Evolutionary conservation across 2,329 filamentous ascomycete species (phyloP).

Genomic region (Helotiales sp.): DNA sequence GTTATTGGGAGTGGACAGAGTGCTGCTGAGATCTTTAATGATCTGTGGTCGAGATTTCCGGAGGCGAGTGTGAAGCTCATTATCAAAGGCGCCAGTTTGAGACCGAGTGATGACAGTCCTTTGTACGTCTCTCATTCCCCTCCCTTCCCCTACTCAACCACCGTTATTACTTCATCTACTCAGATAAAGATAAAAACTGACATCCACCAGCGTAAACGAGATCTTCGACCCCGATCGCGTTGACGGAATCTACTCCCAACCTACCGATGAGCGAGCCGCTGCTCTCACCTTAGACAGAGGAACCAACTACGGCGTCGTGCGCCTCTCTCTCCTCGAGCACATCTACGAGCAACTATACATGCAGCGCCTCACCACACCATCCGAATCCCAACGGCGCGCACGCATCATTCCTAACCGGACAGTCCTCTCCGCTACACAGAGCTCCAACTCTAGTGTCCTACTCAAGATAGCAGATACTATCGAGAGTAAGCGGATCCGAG

Average conservation of each 20-base stretch:
- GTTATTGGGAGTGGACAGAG: conserved; percentile 91
- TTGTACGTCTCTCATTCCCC: conserved; percentile 68
- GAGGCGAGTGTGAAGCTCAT: conserved; percentile 78
- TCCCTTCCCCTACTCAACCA: not conserved
- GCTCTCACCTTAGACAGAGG: conserved; percentile 72
- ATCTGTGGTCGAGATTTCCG: conserved; percentile 81
- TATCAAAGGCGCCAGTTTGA: conserved; percentile 81
- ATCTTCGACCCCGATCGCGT: conserved; percentile 92
- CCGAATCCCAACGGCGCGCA: conserved; percentile 80
- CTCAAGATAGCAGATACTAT: conserved; percentile 40
- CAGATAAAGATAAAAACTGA: not conserved
- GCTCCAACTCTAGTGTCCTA: conserved; percentile 23
- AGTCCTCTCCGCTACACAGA: conserved; percentile 48
- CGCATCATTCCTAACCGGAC: conserved; percentile 74
- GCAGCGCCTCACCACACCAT: conserved; percentile 72
- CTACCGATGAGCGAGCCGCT: conserved; percentile 61
- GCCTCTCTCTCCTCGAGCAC: conserved; percentile 85
- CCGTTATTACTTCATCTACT: too few species aligned
- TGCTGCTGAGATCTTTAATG: conserved; percentile 93
- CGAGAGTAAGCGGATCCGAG: conserved; percentile 41
- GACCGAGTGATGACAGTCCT: conserved; percentile 92
- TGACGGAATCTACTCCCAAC: conserved; percentile 74
- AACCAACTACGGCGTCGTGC: conserved; percentile 95
- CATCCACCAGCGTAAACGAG: conserved; percentile 77
- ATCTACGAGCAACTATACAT: conserved; percentile 89